These are phyloP conservation scores for Colletotrichum sublineola DNA, from an alignment of 2,329 filamentous ascomycete species.

Conservation along the genomic window DNA sequence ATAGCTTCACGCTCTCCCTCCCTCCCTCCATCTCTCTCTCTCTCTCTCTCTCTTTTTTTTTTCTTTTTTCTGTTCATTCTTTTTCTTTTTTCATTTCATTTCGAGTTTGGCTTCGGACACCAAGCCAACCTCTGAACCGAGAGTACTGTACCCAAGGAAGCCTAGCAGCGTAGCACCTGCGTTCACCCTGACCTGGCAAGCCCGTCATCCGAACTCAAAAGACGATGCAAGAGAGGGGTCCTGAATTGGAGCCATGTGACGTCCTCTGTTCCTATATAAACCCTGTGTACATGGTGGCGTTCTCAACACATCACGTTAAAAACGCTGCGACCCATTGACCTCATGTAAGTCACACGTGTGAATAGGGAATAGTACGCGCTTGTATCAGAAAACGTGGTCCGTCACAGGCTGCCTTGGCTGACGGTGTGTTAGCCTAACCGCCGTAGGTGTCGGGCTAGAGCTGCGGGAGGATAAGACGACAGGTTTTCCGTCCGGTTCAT, in stretches of 20 bases:
- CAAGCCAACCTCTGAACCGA: too few species aligned
- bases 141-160: not conserved
- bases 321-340: not conserved
- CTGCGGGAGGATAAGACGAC: not conserved
- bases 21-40: too few species aligned
- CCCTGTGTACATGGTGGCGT: not conserved
- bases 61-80: too few species aligned
- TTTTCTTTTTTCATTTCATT: not conserved
- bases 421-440: constrained; percentile 31
- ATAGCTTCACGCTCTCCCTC: not conserved
- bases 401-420: constrained; percentile 34
- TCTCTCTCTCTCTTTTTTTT: too few species aligned
- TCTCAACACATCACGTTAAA: not conserved
- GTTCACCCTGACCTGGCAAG: not conserved
- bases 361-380: not conserved
- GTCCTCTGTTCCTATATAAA: not conserved
- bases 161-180: not conserved
- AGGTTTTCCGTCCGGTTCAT: not conserved
- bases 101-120: not conserved
- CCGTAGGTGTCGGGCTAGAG: constrained; percentile 15
- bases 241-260: constrained; percentile 4
- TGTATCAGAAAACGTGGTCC: not conserved
- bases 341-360: constrained; percentile 20
- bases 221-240: not conserved
- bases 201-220: not conserved